phyloP scores from a whole-genome alignment of 306 rosid species.

The Benincasa hispida region DNA sequence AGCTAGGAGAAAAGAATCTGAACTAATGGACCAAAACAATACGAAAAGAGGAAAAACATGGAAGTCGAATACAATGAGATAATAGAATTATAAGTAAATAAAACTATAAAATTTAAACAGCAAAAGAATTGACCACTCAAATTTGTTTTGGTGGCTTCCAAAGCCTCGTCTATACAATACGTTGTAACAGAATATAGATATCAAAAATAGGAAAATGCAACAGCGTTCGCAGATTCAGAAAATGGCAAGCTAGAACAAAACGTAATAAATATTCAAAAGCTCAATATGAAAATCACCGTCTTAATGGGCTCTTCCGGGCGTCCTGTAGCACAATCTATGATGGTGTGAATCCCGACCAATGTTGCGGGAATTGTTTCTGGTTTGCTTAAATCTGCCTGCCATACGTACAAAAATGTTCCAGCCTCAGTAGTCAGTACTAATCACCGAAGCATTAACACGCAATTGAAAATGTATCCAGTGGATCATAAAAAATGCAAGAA shows the following conservation, averaged over 20 bases:
- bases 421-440: not conserved
- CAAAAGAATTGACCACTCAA: not conserved
- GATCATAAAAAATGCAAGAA: too few relatives aligned
- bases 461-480: not conserved
- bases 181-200: not conserved
- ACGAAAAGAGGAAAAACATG: not conserved
- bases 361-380: slow-evolving; percentile 95
- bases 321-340: slow-evolving; percentile 93
- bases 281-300: slow-evolving; percentile 26
- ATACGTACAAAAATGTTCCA: not conserved
- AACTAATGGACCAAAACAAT: not conserved
- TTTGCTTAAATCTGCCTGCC: slow-evolving; percentile 78
- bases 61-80: not conserved
- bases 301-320: slow-evolving; percentile 96
- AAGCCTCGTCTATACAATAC: not conserved
- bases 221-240: not conserved
- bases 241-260: not conserved
- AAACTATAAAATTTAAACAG: not conserved
- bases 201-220: not conserved
- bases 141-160: not conserved
- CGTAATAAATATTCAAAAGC: not conserved
- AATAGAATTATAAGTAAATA: not conserved
- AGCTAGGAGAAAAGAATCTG: not conserved
- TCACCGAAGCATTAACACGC: not conserved
- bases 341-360: slow-evolving; percentile 74